Evolutionary conservation across 345 rosid genomes (phyloP), one percentile per base, ranked within the genome.

Genomic region (Cochlearia excelsa): DNA sequence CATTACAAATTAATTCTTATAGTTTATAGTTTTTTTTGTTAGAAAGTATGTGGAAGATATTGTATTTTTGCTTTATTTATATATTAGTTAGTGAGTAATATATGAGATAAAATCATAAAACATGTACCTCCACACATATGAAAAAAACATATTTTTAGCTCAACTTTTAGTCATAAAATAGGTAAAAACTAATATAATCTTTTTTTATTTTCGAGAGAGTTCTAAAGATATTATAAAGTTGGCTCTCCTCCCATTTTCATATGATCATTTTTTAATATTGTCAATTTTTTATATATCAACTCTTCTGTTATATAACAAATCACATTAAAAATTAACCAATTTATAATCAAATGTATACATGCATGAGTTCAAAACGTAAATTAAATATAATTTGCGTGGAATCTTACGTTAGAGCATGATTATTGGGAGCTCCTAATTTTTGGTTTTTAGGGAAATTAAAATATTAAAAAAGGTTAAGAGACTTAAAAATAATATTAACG

Each of bases 291-390:
- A 16, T 16, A 16, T 16, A 61, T 63, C 68, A 69, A 55, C 63
- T 69, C 68, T 62, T 69, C 68, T 62, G 49, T 55, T 41, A 55
- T 55, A 55, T 55, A 68, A 60, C 49, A 68, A 52, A 30, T 50
- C 61, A 28, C 23, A 16, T 16, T 16, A 31, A 28, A 29, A 53
- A 46, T 30, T 60, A 44, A 68, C 61, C 49, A 30, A 27, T 39
- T 27, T 53, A 39, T 60, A 45, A 51, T 67, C 16, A 59, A 47
- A 61, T 23, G 23, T 16, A 16, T 16, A 16, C 23, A 16, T 33
- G 46, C 39, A 49, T 46, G 37, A 43, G 46, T 28, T 45, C 6
- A 28, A 67, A 31, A 45, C 9, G 11, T 54, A 59, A 35, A 59
- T 46, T 68, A 30, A 9, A 60, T 60, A 46, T 48, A 28, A 54